These are phyloP conservation scores for Nosema muscidifuracis DNA, from an alignment of 371 early-diverging fungal species.

Conservation along the genomic window DNA sequence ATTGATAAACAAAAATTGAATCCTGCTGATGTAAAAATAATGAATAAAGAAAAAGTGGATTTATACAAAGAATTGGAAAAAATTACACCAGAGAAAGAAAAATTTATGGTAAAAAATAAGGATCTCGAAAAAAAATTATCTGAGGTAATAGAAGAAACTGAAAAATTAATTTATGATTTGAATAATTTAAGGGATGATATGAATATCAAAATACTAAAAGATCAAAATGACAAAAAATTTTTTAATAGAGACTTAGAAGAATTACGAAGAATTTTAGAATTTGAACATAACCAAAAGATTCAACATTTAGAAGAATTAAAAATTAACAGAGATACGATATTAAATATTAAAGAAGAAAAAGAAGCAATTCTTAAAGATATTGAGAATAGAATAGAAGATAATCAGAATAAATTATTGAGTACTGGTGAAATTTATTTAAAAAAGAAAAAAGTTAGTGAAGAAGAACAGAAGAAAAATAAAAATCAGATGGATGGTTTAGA, in stretches of 20 bases:
- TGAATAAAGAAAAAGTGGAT: conserved; percentile 67
- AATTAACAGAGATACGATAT: background rate
- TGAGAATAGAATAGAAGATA: conserved; percentile 15
- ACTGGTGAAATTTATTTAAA: conserved; percentile 60
- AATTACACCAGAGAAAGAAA: conserved; percentile 58
- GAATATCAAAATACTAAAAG: conserved; percentile 33
- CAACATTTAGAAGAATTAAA: background rate
- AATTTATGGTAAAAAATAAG: conserved; percentile 9
- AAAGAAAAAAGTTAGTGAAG: conserved; percentile 62
- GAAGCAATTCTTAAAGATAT: conserved; percentile 17
- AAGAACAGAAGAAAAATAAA: conserved; percentile 50
- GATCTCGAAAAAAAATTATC: conserved; percentile 37
- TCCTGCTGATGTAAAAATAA: conserved; percentile 71
- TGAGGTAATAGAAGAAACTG: conserved; percentile 40
- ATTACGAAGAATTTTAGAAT: background rate
- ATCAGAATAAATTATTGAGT: conserved; percentile 37
- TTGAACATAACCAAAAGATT: background rate
- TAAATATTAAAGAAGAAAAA: conserved; percentile 21
- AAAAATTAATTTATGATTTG: conserved; percentile 49
- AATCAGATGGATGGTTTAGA: conserved; percentile 61
- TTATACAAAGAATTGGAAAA: conserved; percentile 58
- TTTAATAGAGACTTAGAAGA: conserved; percentile 2
- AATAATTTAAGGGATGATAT: conserved; percentile 42
- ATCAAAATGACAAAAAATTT: background rate
- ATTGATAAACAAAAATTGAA: conserved; percentile 71